These are phyloP conservation scores for Noccaea bulbosa DNA, from an alignment of 345 rosid species.

Conservation along the genomic window DNA sequence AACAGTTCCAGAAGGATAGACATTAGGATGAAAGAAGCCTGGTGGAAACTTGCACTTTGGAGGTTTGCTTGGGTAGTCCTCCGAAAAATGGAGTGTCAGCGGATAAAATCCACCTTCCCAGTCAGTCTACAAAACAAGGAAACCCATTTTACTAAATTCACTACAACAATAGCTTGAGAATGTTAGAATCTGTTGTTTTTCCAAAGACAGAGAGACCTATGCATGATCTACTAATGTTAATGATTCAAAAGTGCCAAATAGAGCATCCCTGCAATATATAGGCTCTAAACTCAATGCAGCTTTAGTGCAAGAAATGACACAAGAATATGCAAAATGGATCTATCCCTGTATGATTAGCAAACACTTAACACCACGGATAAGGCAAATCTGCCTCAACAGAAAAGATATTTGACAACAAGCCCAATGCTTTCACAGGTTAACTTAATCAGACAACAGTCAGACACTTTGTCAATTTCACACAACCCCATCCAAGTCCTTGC, in stretches of 20 bases:
- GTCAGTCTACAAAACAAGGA: constrained; percentile 10
- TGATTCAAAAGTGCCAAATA: not conserved
- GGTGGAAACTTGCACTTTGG: constrained; percentile 31
- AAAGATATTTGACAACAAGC: not conserved
- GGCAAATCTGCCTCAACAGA: not conserved
- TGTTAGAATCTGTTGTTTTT: not conserved
- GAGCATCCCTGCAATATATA: not conserved
- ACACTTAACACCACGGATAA: not conserved
- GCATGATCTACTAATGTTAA: not conserved
- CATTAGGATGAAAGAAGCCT: constrained; percentile 33
- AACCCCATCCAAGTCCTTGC: too few relatives aligned
- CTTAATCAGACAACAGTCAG: not conserved
- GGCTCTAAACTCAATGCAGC: not conserved
- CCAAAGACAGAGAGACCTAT: too few relatives aligned
- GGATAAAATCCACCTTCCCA: constrained; percentile 33
- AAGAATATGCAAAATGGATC: not conserved
- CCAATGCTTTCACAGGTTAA: constrained; percentile 1
- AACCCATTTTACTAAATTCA: not conserved
- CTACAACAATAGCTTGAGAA: not conserved
- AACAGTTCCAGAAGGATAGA: constrained; percentile 31
- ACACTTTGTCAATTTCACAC: not conserved
- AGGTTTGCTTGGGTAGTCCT: constrained; percentile 31
- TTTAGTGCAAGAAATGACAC: not conserved
- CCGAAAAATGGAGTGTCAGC: constrained; percentile 19
- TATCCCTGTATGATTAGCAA: not conserved